A percentile compares a stretch with the other conserved stretches of the same genome.
Conservation (phyloP, 2,329 filamentous ascomycete species). For the Alternaria sp. region DNA sequence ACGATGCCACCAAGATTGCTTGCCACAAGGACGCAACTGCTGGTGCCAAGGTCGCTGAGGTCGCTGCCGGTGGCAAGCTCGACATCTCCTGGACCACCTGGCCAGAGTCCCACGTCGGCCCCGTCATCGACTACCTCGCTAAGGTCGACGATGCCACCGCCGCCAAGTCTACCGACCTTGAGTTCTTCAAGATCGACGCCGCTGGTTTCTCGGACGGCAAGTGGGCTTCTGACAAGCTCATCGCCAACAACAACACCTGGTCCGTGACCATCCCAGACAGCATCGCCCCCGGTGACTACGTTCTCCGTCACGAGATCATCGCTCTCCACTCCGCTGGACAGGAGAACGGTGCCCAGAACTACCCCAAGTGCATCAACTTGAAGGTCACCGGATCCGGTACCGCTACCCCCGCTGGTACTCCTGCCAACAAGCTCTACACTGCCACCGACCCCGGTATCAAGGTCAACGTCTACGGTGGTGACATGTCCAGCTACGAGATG, state of each 20-base stretch:
- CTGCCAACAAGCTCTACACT: constrained; percentile 64
- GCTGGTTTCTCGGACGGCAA: constrained; percentile 60
- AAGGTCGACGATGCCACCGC: constrained; percentile 62
- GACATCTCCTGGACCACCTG: constrained; percentile 70
- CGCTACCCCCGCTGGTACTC: constrained; percentile 54
- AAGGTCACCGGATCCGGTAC: constrained; percentile 62
- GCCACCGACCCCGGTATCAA: constrained; percentile 65
- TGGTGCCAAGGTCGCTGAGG: constrained; percentile 60
- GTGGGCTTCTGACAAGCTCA: constrained; percentile 65
- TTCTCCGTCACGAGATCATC: constrained; percentile 67
- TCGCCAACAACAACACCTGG: constrained; percentile 59
- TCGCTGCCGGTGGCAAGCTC: constrained; percentile 66
- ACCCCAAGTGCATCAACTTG: constrained; percentile 57
- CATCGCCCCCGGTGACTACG: constrained; percentile 65
- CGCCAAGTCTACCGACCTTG: constrained; percentile 62
- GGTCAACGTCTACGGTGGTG: constrained; percentile 65
- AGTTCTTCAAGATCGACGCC: constrained; percentile 71
- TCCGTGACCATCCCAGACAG: constrained; percentile 61
- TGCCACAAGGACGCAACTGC: constrained; percentile 66
- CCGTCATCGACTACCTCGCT: constrained; percentile 71
- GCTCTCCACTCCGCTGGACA: constrained; percentile 64
- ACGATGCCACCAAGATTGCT: constrained; percentile 60
- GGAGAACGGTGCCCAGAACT: constrained; percentile 56
- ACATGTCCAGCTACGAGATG: constrained; percentile 56
- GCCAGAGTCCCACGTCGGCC: constrained; percentile 71